A percentile compares a stretch with the other conserved stretches of the same genome.
phyloP scores from a whole-genome alignment of 2,329 filamentous ascomycete species.

The Trichophyton equinum region DNA sequence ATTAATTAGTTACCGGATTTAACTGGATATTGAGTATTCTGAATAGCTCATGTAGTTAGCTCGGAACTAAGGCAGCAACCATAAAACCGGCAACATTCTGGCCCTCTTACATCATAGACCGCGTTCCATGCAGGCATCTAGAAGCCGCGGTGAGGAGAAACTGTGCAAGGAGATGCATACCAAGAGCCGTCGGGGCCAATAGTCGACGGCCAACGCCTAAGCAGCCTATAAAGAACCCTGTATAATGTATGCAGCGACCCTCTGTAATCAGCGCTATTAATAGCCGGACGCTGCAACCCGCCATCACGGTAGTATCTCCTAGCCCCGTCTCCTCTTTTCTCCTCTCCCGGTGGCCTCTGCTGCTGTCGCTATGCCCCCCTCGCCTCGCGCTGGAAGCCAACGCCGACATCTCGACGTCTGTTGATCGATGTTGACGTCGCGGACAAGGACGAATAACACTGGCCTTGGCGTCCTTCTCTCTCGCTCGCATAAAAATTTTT shows the following conservation, averaged over 20 bases:
- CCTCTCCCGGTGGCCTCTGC: neutral
- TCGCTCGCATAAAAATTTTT: neutral
- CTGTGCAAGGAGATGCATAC: neutral
- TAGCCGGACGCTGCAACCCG: neutral
- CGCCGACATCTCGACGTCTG: neutral
- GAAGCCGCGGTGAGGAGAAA: neutral
- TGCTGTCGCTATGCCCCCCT: too few relatives aligned
- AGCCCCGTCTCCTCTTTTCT: too few relatives aligned
- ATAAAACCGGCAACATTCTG: neutral
- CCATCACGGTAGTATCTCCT: neutral
- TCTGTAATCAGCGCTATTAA: neutral
- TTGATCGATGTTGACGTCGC: neutral
- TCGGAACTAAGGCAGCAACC: too few relatives aligned
- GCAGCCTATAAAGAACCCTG: slow-evolving; percentile 3
- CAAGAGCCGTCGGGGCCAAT: neutral
- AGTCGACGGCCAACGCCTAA: neutral
- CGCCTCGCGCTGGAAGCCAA: too few relatives aligned
- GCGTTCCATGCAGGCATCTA: neutral
- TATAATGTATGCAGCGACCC: neutral
- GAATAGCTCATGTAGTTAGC: too few relatives aligned
- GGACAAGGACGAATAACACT: neutral
- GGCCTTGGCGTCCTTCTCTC: neutral
- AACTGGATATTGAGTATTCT: too few relatives aligned
- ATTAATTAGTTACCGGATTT: too few relatives aligned
- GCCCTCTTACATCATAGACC: neutral